Conservation (phyloP, 2,329 filamentous ascomycete species). For the Fusarium kyushuense region DNA sequence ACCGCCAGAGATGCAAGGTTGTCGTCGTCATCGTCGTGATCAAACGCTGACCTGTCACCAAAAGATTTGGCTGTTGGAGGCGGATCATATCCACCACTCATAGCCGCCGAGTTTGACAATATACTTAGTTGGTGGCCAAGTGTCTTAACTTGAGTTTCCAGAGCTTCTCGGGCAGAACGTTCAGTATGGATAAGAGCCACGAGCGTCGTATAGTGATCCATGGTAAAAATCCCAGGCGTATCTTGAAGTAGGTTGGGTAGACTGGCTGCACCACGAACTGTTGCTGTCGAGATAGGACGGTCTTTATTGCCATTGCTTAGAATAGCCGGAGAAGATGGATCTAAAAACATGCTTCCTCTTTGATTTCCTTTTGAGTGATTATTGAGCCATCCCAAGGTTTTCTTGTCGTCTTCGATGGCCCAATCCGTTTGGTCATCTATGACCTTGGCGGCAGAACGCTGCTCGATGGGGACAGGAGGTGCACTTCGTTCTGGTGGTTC, state of each 20-base stretch:
- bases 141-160: conserved; percentile 68
- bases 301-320: conserved; percentile 24
- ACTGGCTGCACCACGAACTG: conserved; percentile 62
- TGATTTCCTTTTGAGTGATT: conserved; percentile 51
- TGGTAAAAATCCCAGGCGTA: conserved; percentile 50
- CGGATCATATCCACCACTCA: conserved; percentile 45
- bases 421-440: conserved; percentile 6
- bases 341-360: conserved; percentile 60
- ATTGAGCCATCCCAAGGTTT: conserved; percentile 40
- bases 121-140: conserved; percentile 64
- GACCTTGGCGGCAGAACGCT: conserved; percentile 19
- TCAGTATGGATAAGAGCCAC: conserved; percentile 67
- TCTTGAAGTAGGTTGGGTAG: conserved; percentile 57
- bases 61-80: conserved; percentile 54
- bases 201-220: conserved; percentile 64
- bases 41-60: conserved; percentile 56
- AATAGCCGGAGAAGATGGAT: conserved; percentile 30
- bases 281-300: conserved; percentile 60
- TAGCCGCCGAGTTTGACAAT: conserved; percentile 55
- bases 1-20: conserved; percentile 43
- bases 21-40: conserved; percentile 59
- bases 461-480: conserved; percentile 42
- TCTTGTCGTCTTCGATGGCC: conserved; percentile 4
- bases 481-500: conserved; percentile 46
- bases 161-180: conserved; percentile 64